Evolutionary conservation across 805 yeast genomes (phyloP).

Genomic region (Wickerhamiella azyma): DNA sequence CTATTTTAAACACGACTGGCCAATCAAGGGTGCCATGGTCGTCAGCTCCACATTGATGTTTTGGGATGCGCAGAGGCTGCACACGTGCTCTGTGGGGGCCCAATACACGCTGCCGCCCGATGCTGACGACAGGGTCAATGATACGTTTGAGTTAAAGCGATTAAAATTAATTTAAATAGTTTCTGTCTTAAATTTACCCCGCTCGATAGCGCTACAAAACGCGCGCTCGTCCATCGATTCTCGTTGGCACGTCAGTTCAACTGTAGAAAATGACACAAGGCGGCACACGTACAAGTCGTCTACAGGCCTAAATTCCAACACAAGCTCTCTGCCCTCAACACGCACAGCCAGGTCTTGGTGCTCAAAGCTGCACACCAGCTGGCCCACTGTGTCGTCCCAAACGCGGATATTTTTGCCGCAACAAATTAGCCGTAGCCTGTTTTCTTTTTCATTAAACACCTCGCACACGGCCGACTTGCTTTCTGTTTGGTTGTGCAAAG

Average conservation of each 20-base stretch:
- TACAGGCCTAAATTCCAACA: conserved; percentile 3
- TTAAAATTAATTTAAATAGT: no score
- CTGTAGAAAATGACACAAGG: conserved; percentile 1
- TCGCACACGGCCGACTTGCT: conserved; percentile 9
- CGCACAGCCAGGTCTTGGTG: not conserved
- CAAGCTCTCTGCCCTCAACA: not conserved
- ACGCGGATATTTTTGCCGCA: conserved; percentile 3
- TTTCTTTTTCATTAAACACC: conserved; percentile 1
- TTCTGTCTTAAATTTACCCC: not conserved
- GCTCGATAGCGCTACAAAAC: not conserved
- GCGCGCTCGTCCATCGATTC: not conserved
- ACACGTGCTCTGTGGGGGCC: no score
- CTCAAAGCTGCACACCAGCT: conserved; percentile 1
- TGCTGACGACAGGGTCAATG: no score
- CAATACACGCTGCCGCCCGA: no score
- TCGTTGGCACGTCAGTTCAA: not conserved
- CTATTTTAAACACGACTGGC: no score
- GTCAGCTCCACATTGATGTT: no score
- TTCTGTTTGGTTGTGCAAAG: not conserved
- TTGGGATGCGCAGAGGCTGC: no score
- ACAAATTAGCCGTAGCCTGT: conserved; percentile 5
- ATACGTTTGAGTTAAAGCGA: no score
- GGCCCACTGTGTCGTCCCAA: conserved; percentile 11
- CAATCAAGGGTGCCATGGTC: no score
- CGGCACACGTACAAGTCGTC: conserved; percentile 5